Conservation (phyloP, 2,329 filamentous ascomycete species). For the Aspergillus niger region DNA sequence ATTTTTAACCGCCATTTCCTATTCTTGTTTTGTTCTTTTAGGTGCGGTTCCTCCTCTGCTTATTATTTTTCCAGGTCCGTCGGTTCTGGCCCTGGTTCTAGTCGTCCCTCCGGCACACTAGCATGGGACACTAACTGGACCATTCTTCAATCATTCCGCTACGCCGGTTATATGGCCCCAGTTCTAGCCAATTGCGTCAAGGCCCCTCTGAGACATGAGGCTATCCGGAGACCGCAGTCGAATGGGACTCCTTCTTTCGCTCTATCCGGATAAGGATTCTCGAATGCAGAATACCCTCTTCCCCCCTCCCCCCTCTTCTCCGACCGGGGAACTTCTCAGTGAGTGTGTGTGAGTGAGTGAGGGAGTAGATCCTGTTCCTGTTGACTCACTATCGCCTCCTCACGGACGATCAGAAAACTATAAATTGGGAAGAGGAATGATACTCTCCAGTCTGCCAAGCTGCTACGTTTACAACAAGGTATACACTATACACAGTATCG, state of each 20-base stretch:
- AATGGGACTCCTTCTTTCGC: neutral
- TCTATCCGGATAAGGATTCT: neutral
- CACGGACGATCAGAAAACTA: too few species aligned
- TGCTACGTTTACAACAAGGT: too few species aligned
- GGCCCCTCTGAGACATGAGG: conserved; percentile 6
- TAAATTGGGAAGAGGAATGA: too few species aligned
- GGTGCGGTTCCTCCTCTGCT: neutral
- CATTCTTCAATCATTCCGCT: conserved; percentile 10
- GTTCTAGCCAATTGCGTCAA: conserved; percentile 1
- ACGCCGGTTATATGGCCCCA: conserved; percentile 3
- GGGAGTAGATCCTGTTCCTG: neutral
- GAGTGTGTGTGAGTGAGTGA: too few species aligned
- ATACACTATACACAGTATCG: too few species aligned
- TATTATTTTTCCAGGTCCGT: neutral
- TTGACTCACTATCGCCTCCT: too few species aligned
- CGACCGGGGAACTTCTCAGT: too few species aligned
- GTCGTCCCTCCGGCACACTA: neutral
- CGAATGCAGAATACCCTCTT: neutral
- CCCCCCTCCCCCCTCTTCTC: too few species aligned
- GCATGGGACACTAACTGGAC: neutral
- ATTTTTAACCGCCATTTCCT: too few species aligned
- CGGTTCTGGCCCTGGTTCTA: conserved; percentile 11
- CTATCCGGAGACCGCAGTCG: neutral
- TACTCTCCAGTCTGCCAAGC: too few species aligned
- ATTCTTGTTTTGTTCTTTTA: neutral